Base-by-base conservation (phyloP, 2,329 filamentous ascomycete genomes). In the Colletotrichum nymphaeae region DNA sequence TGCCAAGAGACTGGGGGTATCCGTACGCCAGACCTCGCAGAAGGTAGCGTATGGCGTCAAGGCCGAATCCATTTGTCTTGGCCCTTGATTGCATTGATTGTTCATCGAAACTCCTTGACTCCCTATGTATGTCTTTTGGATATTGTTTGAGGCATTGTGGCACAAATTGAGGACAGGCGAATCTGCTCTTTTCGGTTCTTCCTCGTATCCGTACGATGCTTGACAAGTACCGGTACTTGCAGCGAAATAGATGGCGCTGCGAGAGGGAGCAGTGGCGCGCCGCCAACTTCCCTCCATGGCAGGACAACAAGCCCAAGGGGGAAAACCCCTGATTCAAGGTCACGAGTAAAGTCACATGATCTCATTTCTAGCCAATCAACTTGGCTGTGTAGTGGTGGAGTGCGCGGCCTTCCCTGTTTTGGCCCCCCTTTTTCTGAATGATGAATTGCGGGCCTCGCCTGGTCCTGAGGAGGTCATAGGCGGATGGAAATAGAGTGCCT, bases 401-500 rank as follows among this genome's bases (percentile, higher is more conserved):
- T 24, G 30, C 56, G 66, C 58, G 19, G 65, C 24, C 24, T 32
- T 26, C 59, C 58, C 12, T 28, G 46, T 52, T 14, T 7, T n/a
- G 9, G 16, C 46, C 62, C 60, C 66, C 30, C 46, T 55, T 62
- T 57, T 63, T 56, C 35, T 35, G n/a, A n/a, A n/a, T 70, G 24
- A 70, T 73, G 30, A 73, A 73, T 28, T 70, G 11, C 30, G 70
- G 70, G 67, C 5, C 70, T 24, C 32, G 49, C 42, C 42, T 49
- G 42, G 42, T 49, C 19, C 42, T 49, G 19, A 49, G 26, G n/a
- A 60, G 32, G 67, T 26, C 24, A 32, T 7, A 42, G 22, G 24
- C 22, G 42, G 35, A 35, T 58, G 67, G 59, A 59, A 73, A 56
- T 64, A 59, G 52, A 58, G 64, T 55, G 52, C 35, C 53, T 63